These are phyloP conservation scores for Odontarrhena argentea DNA, from an alignment of 345 rosid genomes.

Conservation along the genomic window DNA sequence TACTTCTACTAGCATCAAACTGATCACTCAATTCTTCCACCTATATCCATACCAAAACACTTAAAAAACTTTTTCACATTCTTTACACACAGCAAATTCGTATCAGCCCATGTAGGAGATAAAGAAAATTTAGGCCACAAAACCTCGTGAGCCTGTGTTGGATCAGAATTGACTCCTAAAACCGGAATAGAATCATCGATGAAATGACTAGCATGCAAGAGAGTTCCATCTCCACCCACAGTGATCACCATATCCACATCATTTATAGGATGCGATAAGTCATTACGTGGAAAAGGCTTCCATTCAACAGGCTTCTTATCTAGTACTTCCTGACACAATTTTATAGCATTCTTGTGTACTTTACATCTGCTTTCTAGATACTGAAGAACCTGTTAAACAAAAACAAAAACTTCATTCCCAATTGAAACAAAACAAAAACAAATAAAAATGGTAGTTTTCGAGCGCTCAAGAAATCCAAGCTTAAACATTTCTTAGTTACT, in stretches of 20 bases:
- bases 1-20: slow-evolving; percentile 88
- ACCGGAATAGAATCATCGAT: slow-evolving; percentile 74
- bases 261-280: slow-evolving; percentile 52
- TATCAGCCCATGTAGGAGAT: neutral
- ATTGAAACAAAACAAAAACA: neutral
- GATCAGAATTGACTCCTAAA: slow-evolving; percentile 91
- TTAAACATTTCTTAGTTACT: slow-evolving; percentile 11
- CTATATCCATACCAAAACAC: slow-evolving; percentile 40
- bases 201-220: slow-evolving; percentile 90
- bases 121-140: neutral
- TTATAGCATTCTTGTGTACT: slow-evolving; percentile 72
- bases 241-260: slow-evolving; percentile 87
- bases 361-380: slow-evolving; percentile 71
- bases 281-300: slow-evolving; percentile 60
- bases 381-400: slow-evolving; percentile 45
- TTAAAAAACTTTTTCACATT: slow-evolving; percentile 6
- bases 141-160: slow-evolving; percentile 81
- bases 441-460: neutral
- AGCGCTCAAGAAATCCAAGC: neutral
- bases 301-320: slow-evolving; percentile 67
- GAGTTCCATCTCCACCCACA: slow-evolving; percentile 94
- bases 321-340: slow-evolving; percentile 67
- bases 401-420: neutral
- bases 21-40: slow-evolving; percentile 63
- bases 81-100: neutral